These are phyloP conservation scores for Coniella vitis DNA, from an alignment of 2,329 filamentous ascomycete species.

Conservation along the genomic window DNA sequence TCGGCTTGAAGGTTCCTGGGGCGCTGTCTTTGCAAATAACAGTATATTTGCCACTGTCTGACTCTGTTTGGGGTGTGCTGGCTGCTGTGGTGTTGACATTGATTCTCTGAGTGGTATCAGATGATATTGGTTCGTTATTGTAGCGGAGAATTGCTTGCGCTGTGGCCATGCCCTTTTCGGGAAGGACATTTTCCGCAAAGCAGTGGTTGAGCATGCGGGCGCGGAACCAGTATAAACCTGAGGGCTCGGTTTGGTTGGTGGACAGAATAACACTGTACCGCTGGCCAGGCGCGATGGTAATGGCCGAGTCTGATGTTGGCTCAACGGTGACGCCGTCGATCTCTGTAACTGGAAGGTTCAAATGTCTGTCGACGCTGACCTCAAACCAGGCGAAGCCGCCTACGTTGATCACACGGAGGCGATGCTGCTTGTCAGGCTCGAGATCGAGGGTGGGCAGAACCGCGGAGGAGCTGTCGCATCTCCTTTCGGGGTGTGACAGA, in stretches of 20 bases:
- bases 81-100: background rate
- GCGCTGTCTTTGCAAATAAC: slow-evolving; percentile 46
- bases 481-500: slow-evolving; percentile 28
- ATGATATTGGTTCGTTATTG: slow-evolving; percentile 9
- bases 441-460: slow-evolving; percentile 37
- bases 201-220: slow-evolving; percentile 55
- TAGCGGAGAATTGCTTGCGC: slow-evolving; percentile 45
- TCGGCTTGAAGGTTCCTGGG: slow-evolving; percentile 37
- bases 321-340: slow-evolving; percentile 63
- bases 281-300: slow-evolving; percentile 64
- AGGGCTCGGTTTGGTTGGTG: slow-evolving; percentile 42
- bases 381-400: slow-evolving; percentile 68
- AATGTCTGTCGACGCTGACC: slow-evolving; percentile 62
- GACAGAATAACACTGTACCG: slow-evolving; percentile 62
- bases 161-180: slow-evolving; percentile 36
- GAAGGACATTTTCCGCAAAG: slow-evolving; percentile 44
- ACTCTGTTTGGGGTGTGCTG: slow-evolving; percentile 26
- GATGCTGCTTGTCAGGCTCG: slow-evolving; percentile 50
- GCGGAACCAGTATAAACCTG: slow-evolving; percentile 56
- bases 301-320: slow-evolving; percentile 48
- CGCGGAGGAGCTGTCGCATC: slow-evolving; percentile 36
- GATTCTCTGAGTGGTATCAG: background rate
- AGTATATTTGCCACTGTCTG: slow-evolving; percentile 26
- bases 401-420: slow-evolving; percentile 62
- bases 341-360: slow-evolving; percentile 49